phyloP scores from a whole-genome alignment of 164 flowering plant genomes.

The Magnolia sinica region DNA sequence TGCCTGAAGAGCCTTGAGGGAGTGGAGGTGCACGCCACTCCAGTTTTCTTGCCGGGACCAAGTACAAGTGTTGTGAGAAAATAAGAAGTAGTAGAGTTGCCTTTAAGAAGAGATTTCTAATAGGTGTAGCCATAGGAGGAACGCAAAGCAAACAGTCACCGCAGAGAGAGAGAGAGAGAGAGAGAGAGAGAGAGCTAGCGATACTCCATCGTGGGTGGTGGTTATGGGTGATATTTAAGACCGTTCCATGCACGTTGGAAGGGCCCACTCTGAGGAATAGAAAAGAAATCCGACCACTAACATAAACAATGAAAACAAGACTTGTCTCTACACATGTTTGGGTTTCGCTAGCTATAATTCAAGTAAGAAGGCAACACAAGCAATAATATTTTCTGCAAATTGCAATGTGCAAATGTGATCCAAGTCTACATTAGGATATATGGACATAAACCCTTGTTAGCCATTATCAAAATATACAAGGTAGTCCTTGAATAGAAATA shows the following conservation, averaged over 20 bases:
- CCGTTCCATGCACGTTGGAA: neutral
- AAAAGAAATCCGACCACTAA: neutral
- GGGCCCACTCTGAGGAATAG: neutral
- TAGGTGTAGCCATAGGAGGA: neutral
- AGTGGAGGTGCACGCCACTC: neutral
- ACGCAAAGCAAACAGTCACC: neutral
- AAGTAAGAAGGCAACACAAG: neutral
- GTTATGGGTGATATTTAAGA: neutral
- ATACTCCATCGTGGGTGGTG: neutral
- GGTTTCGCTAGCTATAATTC: neutral
- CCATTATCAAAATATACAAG: too few species aligned
- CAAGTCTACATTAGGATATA: too few species aligned
- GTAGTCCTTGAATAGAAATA: too few species aligned
- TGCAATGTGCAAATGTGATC: too few species aligned
- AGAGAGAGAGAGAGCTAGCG: neutral
- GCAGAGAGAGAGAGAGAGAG: neutral
- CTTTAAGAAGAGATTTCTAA: neutral
- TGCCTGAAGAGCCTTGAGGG: neutral
- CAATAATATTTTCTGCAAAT: neutral
- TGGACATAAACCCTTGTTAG: too few species aligned
- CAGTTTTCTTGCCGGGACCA: conserved; percentile 1
- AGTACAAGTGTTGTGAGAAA: neutral
- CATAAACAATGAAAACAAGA: neutral
- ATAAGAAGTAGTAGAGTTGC: neutral
- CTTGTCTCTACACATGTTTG: neutral